Evolutionary conservation across 805 yeast genomes (phyloP), one percentile per base, ranked within the genome.

Genomic region (Candida schatavii): DNA sequence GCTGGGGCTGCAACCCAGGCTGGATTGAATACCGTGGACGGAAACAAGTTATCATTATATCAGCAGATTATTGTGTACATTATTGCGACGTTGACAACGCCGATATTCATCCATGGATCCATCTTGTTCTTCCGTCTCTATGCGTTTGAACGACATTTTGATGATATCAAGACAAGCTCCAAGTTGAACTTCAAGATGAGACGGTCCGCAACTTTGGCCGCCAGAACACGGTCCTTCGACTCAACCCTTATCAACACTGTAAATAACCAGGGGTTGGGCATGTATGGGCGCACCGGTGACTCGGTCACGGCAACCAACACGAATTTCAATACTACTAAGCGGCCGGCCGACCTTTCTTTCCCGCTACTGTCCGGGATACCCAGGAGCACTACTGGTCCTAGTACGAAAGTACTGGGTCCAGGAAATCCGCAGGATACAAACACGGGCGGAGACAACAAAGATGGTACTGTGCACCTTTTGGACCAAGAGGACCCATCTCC

Each of bases 61-160:
- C 99, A 93, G 61, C 98, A 91, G 57, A 75, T 89, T 13, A 69
- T 76, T 7, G 61, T 91, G 2, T 88, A 83, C 56, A 48, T 86
- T 10, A 45, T 80, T 2, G 65, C 90, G 22, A 70, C 80, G 47
- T 51, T 88, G 17, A 77, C 95, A 3, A 89, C 96, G 0, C 98
- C 98, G 1, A 86, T 93, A 17, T 83, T 84, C 56, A 87, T 95
- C 41, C 95, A 93, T 59, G 80, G 95, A 0, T 74, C 78, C 1
- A 67, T 93, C 27, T 81, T 88, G 6, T 79, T 88, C 47, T 68
- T 90, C 7, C 75, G 99, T 39, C 68, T 93, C 35, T 87, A 86
- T 59, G 86, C 96, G 88, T 93, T 87, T 62, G 96, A 89, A 59
- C 77, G 88, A 49, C 77, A 83, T 51, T 88, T 93, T 62, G 91